Conservation (phyloP, 2,329 filamentous ascomycete species). For the Beauveria sp. region DNA sequence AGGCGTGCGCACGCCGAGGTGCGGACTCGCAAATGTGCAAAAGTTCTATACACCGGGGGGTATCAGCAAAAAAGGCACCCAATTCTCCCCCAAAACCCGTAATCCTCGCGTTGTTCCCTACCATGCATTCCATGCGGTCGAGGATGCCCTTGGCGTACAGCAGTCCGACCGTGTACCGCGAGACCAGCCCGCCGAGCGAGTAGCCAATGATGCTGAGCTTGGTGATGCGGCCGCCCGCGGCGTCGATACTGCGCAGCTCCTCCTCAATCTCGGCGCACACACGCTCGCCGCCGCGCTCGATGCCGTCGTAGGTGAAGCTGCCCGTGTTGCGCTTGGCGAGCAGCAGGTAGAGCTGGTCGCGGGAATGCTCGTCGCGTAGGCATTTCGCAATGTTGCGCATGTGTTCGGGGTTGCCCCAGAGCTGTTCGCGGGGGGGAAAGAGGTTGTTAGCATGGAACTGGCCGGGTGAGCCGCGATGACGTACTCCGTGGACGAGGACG, state of each 20-base stretch:
- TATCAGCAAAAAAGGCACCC: not conserved
- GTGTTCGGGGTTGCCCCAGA: slow-evolving; percentile 75
- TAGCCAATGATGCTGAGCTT: slow-evolving; percentile 87
- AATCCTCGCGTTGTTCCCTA: slow-evolving; percentile 23
- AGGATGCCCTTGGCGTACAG: slow-evolving; percentile 75
- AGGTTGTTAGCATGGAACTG: not conserved
- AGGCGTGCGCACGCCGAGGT: slow-evolving; percentile 68
- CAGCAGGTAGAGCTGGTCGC: slow-evolving; percentile 61
- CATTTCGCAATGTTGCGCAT: slow-evolving; percentile 60
- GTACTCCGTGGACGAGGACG: slow-evolving; percentile 69
- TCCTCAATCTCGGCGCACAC: slow-evolving; percentile 61
- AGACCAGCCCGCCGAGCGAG: slow-evolving; percentile 78
- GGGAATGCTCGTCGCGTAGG: slow-evolving; percentile 52
- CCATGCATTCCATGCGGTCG: slow-evolving; percentile 70
- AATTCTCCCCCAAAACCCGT: too few relatives aligned
- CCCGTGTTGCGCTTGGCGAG: slow-evolving; percentile 66
- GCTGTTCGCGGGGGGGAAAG: slow-evolving; percentile 26
- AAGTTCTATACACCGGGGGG: slow-evolving; percentile 56
- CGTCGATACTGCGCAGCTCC: slow-evolving; percentile 47
- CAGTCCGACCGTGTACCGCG: slow-evolving; percentile 78
- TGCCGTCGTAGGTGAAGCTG: slow-evolving; percentile 63
- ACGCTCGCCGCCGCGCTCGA: slow-evolving; percentile 60
- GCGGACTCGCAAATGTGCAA: slow-evolving; percentile 81
- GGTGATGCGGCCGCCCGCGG: slow-evolving; percentile 60
- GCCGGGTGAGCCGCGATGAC: slow-evolving; percentile 20